Evolutionary conservation across 352 stramenopile species (phyloP), one percentile per base, ranked within the genome.

Genomic region (Aphanomyces stellatus): DNA sequence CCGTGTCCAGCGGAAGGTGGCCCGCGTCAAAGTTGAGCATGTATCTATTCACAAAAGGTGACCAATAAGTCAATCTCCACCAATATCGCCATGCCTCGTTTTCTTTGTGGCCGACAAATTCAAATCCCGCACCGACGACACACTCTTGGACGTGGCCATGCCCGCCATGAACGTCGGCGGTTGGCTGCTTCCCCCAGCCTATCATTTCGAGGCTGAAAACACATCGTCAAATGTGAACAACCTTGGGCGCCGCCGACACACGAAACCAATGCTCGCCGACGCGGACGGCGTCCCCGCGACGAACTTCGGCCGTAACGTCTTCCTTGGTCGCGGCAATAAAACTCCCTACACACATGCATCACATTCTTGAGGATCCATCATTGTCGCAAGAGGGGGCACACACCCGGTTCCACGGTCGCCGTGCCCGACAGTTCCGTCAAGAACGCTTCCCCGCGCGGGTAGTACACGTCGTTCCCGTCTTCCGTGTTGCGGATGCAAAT

Each of bases 11-110:
- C 7, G 85, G 81, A n/a, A 94, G 59, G 33, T 90, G 77, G 15
- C 91, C 81, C 53, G 89, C 82, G 70, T 94, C 85, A 59, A 94
- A 90, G 69, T 91, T 90, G 62, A 92, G 80, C 74, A 88, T 79
- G 69, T 87, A 94, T 33, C 80, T 85, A 40, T n/a, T n/a, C n/a
- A n/a, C n/a, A n/a, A n/a, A n/a, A n/a, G n/a, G n/a, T n/a, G n/a
- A n/a, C n/a, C n/a, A n/a, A n/a, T n/a, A n/a, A n/a, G n/a, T n/a
- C n/a, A n/a, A n/a, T n/a, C n/a, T n/a, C n/a, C n/a, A n/a, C n/a
- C n/a, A n/a, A n/a, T n/a, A n/a, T n/a, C n/a, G n/a, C n/a, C n/a
- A n/a, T 19, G 22, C 40, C 42, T 40, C 17, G 49, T 46, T 11
- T 68, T 91, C 66, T 93, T 93, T 71, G 90, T 91, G 10, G 19